phyloP scores from a whole-genome alignment of 208 protist species.

The Angomonas deanei region DNA sequence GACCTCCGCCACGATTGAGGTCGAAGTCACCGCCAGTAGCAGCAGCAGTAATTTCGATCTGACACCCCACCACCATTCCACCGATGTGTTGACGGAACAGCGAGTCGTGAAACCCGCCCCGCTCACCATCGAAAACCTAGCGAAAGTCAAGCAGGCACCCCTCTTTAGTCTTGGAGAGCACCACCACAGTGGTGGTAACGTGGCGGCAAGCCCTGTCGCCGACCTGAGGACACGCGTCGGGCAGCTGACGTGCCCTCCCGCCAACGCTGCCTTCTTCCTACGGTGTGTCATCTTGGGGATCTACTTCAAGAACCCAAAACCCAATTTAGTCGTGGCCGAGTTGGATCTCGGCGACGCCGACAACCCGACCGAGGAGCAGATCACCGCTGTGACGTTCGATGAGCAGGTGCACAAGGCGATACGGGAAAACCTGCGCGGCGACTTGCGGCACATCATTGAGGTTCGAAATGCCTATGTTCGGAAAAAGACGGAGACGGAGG shows the following conservation, averaged over 20 bases:
- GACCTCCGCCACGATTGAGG: slow-evolving; percentile 30
- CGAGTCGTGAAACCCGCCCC: neutral
- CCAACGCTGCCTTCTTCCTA: slow-evolving; percentile 47
- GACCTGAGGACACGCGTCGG: slow-evolving; percentile 19
- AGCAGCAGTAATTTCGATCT: neutral
- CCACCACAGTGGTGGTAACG: neutral
- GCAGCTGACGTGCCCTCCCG: slow-evolving; percentile 57
- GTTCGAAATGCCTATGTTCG: slow-evolving; percentile 60
- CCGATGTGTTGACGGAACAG: neutral
- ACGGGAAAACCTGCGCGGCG: slow-evolving; percentile 51
- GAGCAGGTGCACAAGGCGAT: slow-evolving; percentile 55
- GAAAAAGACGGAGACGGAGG: slow-evolving; percentile 65
- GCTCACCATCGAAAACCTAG: slow-evolving; percentile 17
- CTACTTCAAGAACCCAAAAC: slow-evolving; percentile 58
- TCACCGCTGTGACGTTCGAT: slow-evolving; percentile 79
- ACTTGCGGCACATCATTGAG: slow-evolving; percentile 72
- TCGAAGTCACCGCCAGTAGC: slow-evolving; percentile 24
- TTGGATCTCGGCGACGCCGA: slow-evolving; percentile 74
- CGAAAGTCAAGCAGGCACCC: neutral
- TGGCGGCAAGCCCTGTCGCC: neutral
- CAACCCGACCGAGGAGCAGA: slow-evolving; percentile 36
- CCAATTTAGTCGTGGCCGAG: slow-evolving; percentile 48
- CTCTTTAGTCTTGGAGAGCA: neutral
- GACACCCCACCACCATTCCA: neutral
- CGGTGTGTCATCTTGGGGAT: slow-evolving; percentile 63